Percentiles rank a stretch among this genome's conserved stretches.
Conservation (phyloP, 208 protist genomes). For the Leishmania martiniquensis region DNA sequence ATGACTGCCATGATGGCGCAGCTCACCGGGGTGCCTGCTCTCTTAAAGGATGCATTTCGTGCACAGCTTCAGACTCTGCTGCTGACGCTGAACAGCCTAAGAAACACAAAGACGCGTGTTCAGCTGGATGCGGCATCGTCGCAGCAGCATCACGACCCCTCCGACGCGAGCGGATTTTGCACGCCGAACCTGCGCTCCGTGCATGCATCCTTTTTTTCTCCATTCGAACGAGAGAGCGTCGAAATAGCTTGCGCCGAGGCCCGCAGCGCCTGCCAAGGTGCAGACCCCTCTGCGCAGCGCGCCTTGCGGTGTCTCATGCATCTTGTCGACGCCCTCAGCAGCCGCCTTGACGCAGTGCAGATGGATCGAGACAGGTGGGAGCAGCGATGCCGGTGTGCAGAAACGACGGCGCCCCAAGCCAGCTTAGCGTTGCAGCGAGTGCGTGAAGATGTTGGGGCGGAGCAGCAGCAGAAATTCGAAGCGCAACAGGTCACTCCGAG, state of each 20-base stretch:
- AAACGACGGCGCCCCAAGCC: not conserved
- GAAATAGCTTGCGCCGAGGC: constrained; percentile 13
- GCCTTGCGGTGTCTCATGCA: not conserved
- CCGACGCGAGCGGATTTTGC: not conserved
- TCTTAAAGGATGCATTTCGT: constrained; percentile 13
- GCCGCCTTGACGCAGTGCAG: not conserved
- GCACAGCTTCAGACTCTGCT: constrained; percentile 25
- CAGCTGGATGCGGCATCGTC: not conserved
- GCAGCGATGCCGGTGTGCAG: constrained; percentile 8
- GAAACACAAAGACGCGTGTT: constrained; percentile 20
- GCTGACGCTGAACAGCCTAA: constrained; percentile 14
- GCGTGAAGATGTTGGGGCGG: constrained; percentile 2
- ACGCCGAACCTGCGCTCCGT: not conserved
- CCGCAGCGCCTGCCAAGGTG: not conserved
- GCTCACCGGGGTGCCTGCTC: constrained; percentile 5
- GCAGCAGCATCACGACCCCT: not conserved
- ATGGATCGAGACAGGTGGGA: constrained; percentile 5
- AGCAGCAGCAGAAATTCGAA: constrained; percentile 7
- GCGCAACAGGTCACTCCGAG: not conserved
- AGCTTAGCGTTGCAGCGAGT: constrained; percentile 1
- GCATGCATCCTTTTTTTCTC: not conserved
- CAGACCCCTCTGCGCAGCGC: constrained; percentile 1
- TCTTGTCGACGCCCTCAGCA: not conserved
- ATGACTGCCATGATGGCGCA: constrained; percentile 26
- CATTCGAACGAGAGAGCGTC: not conserved